Evolutionary conservation across 2,329 filamentous ascomycete genomes (phyloP), one percentile per base, ranked within the genome.

Genomic region (Nemania sp.): DNA sequence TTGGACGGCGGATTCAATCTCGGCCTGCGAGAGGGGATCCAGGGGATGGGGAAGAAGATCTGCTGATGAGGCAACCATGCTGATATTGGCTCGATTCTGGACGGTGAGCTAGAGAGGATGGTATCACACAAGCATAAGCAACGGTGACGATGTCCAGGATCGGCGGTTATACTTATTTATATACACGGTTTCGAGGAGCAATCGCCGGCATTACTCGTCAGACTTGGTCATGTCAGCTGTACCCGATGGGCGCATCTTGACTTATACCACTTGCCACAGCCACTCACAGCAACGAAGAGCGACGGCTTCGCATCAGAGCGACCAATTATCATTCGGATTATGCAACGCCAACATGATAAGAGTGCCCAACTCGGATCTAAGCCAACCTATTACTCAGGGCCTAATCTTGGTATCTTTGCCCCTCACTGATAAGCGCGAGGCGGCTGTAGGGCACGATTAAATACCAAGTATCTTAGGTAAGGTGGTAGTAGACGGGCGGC

Each of bases 1-100:
- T 1, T 83, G 78, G 52, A 92, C 88, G 6, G 87, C 87, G 18
- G 83, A 77, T 68, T 90, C 87, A 68, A 96, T 96, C 76, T 96
- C 92, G 1, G 80, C 76, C 10, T 83, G 80, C 10, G 83, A 84
- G 47, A 96, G 86, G 54, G 92, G 92, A 71, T 96, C 92, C 65
- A 95, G 84, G 5, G 92, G 92, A 71, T 96, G 87, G 18, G 64
- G 68, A n/a, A 62, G 55, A 9, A 56, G 21, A 49, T 60, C 64
- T 34, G 63, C 59, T 52, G 60, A 61, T 54, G 67, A 57, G 40
- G 65, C 59, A 60, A 59, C 65, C 68, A 71, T 72, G 34, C 47
- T 67, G 56, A 52, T 51, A 10, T 49, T 20, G 25, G 15, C 15
- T 40, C 35, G 43, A 11, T 18, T 21, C 5, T 46, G 17, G 10